phyloP scores from a whole-genome alignment of 805 yeast genomes.

The Suhomyces prunicola region DNA sequence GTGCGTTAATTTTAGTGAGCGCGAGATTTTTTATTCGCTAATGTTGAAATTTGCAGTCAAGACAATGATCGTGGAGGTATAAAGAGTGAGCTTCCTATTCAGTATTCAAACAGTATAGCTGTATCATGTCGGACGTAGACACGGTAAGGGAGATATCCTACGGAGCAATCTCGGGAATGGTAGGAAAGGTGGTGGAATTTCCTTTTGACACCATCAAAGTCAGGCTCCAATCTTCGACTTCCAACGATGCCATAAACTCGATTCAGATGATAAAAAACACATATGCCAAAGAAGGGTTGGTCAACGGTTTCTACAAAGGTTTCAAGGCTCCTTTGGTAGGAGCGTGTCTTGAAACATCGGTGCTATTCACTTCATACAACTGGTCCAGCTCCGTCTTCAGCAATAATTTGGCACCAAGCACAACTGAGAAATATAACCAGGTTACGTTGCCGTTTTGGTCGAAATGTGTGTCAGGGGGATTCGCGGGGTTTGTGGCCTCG shows the following conservation, averaged over 20 bases:
- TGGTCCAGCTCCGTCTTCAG: conserved; percentile 30
- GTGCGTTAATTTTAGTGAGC: neutral
- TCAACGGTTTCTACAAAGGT: conserved; percentile 77
- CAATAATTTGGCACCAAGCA: neutral
- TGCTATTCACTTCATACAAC: conserved; percentile 67
- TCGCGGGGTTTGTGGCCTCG: conserved; percentile 80
- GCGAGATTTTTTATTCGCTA: conserved; percentile 2
- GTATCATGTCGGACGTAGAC: conserved; percentile 4
- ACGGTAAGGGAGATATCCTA: conserved; percentile 40
- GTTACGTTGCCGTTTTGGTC: conserved; percentile 37
- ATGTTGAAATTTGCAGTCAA: neutral
- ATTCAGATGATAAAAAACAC: conserved; percentile 64
- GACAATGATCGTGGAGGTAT: neutral
- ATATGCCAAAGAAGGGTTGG: conserved; percentile 60
- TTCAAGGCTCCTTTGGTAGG: conserved; percentile 80
- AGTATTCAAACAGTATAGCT: neutral
- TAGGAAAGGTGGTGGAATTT: conserved; percentile 81
- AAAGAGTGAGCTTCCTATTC: neutral
- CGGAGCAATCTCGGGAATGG: conserved; percentile 70
- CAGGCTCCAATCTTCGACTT: conserved; percentile 63
- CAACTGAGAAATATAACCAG: conserved; percentile 9
- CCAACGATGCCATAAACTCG: conserved; percentile 50
- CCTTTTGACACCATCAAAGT: conserved; percentile 95
- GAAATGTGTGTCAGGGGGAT: conserved; percentile 68
- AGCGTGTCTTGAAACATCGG: conserved; percentile 86